Evolutionary conservation across 768 basidiomycete genomes (phyloP), one percentile per base, ranked within the genome.

Genomic region (Russula olivacea): DNA sequence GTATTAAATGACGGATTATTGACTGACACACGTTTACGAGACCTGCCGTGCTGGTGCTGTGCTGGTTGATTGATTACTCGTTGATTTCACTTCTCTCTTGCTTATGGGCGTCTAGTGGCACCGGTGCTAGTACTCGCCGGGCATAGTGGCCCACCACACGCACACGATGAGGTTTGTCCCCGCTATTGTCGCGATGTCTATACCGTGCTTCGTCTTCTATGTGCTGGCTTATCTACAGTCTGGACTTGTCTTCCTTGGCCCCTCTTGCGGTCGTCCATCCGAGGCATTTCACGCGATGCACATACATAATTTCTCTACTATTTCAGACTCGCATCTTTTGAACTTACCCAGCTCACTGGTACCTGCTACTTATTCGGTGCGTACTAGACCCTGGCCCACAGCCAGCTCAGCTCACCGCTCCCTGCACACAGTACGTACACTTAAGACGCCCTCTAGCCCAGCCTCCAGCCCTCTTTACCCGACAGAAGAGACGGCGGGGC

Each of bases 121-220:
- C 45, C 45, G 45, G 45, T 21, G 21, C n/a, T 8, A 47, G 10
- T n/a, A 23, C 21, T 45, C 21, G 21, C 45, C 45, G 45, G 45
- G 45, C 45, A 14, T 17, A 15, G 48, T 49, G 12, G 48, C 25
- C 47, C 21, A 3, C 38, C 38, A 6, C 38, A 36, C 10, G 6
- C 19, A 0, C 19, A 45, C 19, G 17, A 51, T 51, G 49, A 30
- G 49, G 28, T 51, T 17, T 51, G 28, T 7, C n/a, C 51, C 51
- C 49, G 30, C 51, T 52, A 52, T 52, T 52, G 19, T 52, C 32
- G 51, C 51, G 51, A 52, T 52, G 51, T 34, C 19, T 34, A 19
- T 17, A 3, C 30, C 45, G n/a, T 10, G 45, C 45, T 47, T 47
- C 45, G n/a, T n/a, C 45, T 47, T 47, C 48, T 49, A 23, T 48